These are phyloP conservation scores for Hevea brasiliensis DNA, from an alignment of 345 rosid species.

Conservation along the genomic window DNA sequence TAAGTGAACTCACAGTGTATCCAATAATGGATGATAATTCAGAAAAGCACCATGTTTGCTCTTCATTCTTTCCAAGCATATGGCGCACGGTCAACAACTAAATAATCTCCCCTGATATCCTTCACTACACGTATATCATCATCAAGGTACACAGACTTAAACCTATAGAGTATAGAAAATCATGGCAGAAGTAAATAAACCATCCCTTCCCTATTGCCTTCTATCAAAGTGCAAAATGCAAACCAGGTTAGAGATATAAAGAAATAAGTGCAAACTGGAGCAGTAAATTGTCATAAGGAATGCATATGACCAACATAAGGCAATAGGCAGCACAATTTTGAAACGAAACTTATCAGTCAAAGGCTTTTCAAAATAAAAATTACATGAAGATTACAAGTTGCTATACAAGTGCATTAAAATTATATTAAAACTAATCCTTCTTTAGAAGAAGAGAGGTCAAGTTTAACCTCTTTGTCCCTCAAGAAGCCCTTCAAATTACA, in stretches of 20 bases:
- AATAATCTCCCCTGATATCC: conserved; percentile 74
- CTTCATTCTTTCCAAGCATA: conserved; percentile 56
- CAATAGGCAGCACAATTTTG: background rate
- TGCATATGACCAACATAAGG: background rate
- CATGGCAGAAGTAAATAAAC: background rate
- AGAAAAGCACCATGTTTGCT: background rate
- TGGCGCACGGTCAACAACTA: conserved; percentile 65
- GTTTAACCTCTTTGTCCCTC: background rate
- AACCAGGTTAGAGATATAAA: background rate
- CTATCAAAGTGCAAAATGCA: background rate
- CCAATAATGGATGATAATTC: background rate
- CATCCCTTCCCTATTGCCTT: background rate
- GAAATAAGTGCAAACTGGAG: background rate
- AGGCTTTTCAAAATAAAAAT: background rate
- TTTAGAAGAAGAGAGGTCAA: no score
- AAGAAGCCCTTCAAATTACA: background rate
- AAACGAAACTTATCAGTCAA: background rate
- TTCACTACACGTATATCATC: conserved; percentile 73
- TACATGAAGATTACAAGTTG: background rate
- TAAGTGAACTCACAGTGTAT: conserved; percentile 22
- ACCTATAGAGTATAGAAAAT: conserved; percentile 39
- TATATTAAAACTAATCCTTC: no score
- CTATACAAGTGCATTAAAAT: background rate
- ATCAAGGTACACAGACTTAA: conserved; percentile 62
- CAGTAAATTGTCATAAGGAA: background rate